These are phyloP conservation scores for Picochlorum sp. DNA, from an alignment of 139 green algal species.

Conservation along the genomic window DNA sequence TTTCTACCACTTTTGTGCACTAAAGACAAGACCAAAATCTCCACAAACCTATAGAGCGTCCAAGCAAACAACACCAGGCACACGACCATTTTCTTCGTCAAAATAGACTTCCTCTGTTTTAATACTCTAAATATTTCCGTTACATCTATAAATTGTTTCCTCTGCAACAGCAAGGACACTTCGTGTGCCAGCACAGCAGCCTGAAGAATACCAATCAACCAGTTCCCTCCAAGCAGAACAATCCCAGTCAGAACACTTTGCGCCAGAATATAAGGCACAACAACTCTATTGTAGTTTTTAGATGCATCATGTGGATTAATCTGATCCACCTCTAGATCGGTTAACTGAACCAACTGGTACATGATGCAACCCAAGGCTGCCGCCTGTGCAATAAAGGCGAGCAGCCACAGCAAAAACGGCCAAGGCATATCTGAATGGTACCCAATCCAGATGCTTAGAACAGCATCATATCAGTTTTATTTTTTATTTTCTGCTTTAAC, in stretches of 20 bases:
- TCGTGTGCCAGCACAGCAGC: conserved; percentile 27
- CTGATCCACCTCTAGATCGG: conserved; percentile 75
- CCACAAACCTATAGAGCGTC: conserved; percentile 44
- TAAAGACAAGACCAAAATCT: conserved; percentile 21
- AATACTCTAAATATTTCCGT: conserved; percentile 53
- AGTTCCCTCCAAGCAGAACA: conserved; percentile 45
- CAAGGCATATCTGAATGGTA: background rate
- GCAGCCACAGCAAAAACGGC: conserved; percentile 23
- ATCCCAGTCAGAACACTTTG: conserved; percentile 30
- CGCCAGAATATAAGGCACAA: conserved; percentile 41
- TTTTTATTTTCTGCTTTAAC: background rate
- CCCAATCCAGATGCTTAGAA: background rate
- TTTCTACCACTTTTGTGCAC: conserved; percentile 31
- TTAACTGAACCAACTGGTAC: conserved; percentile 69
- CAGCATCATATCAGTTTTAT: background rate
- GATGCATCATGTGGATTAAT: conserved; percentile 77
- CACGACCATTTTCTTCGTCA: conserved; percentile 37
- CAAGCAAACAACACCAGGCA: conserved; percentile 46
- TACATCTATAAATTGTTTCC: conserved; percentile 36
- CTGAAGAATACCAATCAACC: conserved; percentile 31
- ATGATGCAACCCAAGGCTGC: conserved; percentile 49
- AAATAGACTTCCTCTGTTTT: conserved; percentile 27
- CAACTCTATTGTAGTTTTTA: conserved; percentile 49
- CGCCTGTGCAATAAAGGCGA: conserved; percentile 39
- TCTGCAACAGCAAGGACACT: conserved; percentile 8